phyloP scores from a whole-genome alignment of 768 basidiomycete species.

The Calocybe cyanea region DNA sequence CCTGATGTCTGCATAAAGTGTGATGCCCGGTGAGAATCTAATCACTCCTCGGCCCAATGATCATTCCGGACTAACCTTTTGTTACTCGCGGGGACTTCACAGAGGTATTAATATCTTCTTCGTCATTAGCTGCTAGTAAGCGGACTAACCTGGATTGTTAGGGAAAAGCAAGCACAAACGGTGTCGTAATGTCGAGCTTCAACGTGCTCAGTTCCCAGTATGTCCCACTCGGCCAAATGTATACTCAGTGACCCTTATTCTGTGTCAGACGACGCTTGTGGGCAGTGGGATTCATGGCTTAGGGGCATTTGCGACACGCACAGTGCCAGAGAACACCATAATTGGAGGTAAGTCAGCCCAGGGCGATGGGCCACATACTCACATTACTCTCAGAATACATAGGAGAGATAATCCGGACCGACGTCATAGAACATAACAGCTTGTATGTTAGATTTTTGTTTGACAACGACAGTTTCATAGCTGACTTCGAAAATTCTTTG shows the following conservation, averaged over 20 bases:
- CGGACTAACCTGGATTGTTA: slow-evolving; percentile 6
- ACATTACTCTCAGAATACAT: slow-evolving; percentile 32
- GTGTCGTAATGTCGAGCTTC: slow-evolving; percentile 18
- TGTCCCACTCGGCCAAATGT: background rate
- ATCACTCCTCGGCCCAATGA: background rate
- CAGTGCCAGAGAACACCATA: slow-evolving; percentile 10
- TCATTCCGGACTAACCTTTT: background rate
- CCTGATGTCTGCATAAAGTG: slow-evolving; percentile 47
- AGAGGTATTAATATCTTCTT: slow-evolving; percentile 11
- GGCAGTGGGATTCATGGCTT: slow-evolving; percentile 33
- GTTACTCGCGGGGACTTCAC: background rate
- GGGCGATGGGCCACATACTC: background rate
- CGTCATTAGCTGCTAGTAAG: background rate
- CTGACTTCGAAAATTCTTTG: background rate
- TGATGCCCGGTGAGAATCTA: slow-evolving; percentile 33
- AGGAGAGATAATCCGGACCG: slow-evolving; percentile 24
- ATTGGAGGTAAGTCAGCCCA: slow-evolving; percentile 21
- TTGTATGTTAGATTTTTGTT: slow-evolving; percentile 5
- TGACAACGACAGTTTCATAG: background rate
- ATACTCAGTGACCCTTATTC: background rate
- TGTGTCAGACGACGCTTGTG: slow-evolving; percentile 32
- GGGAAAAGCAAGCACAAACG: slow-evolving; percentile 7
- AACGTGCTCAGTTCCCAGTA: slow-evolving; percentile 19
- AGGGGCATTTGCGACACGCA: slow-evolving; percentile 40
- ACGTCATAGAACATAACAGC: background rate